Base-by-base conservation (phyloP, 495 filamentous ascomycete genomes). In the Podospora pseudocomata region DNA sequence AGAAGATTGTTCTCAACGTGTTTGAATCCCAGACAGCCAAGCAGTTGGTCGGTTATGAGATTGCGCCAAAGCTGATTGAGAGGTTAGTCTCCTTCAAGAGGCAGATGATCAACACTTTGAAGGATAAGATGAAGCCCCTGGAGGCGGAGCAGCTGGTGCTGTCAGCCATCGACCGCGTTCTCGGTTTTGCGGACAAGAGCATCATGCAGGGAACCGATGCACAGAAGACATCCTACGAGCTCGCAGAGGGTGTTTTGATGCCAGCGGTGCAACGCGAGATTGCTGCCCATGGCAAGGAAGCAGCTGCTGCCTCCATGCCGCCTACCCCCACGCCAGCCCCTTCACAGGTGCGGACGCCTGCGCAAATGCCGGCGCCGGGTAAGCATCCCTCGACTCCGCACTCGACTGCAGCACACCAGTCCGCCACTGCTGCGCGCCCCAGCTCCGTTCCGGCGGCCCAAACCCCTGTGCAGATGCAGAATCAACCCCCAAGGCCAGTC, bases 111-210 rank as follows among this genome's bases (percentile, higher is more conserved):
- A 70, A 71, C 16, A 73, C 68, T 1, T 62, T 80, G 56, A 67
- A 72, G 53, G 54, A 67, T 0, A 74, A 70, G 23, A 69, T 79
- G 57, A 73, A 72, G 11, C 56, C 58, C 54, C 65, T 68, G 20
- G 74, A 76, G 60, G 65, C 76, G 7, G 77, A 79, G 66, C 71
- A 68, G 60, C 58, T 80, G 70, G 68, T 79, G 4, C 57, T 80
- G 34, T 79, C 77, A 6, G 77, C 78, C 6, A 71, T 79, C n/a
- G 73, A 78, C 34, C 76, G 77, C 2, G 76, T 75, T n/a, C 67
- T 80, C 20, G 78, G 78, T 16, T 75, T 80, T 49, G 55, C 70
- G 0, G 74, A 80, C 44, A 65, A 69, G 28, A 79, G 72, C 63
- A 75, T 68, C 5, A 73, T 74, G 68, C 67, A 68, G 18, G 73